Percentiles rank a stretch among this genome's conserved stretches.
Evolutionary conservation across 495 filamentous ascomycete genomes (phyloP).

Genomic region (Pseudotulostoma volvatum): DNA sequence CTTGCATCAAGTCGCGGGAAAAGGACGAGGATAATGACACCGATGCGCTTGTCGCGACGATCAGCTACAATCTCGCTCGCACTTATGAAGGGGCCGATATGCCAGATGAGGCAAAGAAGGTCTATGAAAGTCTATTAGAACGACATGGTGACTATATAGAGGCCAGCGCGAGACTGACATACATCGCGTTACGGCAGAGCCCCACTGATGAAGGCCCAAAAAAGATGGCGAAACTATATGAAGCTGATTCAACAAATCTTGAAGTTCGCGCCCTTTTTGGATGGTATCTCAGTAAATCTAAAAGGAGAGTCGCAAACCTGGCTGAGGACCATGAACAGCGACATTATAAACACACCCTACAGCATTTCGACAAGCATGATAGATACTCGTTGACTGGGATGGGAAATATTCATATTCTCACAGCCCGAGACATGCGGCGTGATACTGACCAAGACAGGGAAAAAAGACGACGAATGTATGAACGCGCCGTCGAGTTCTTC

Average conservation of each 20-base stretch:
- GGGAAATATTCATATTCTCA: conserved; percentile 78
- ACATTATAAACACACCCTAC: conserved; percentile 89
- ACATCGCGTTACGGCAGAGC: conserved; percentile 70
- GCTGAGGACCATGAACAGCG: conserved; percentile 80
- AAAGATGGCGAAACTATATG: conserved; percentile 62
- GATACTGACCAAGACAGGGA: conserved; percentile 79
- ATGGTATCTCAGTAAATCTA: conserved; percentile 80
- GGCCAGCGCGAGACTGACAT: conserved; percentile 71
- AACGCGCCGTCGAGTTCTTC: conserved; percentile 91
- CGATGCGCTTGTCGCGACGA: conserved; percentile 80
- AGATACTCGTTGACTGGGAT: conserved; percentile 86
- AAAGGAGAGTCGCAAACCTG: conserved; percentile 62
- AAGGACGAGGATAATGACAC: conserved; percentile 47
- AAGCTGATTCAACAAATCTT: conserved; percentile 61
- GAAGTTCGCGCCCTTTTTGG: conserved; percentile 86
- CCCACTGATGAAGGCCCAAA: conserved; percentile 77
- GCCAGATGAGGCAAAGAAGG: conserved; percentile 64
- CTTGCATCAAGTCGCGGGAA: conserved; percentile 61
- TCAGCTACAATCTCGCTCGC: conserved; percentile 93
- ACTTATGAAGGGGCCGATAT: conserved; percentile 77
- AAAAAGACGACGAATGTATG: conserved; percentile 71
- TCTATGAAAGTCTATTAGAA: conserved; percentile 68
- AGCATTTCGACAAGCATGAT: conserved; percentile 91
- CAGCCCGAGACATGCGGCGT: conserved; percentile 84
- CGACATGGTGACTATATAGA: conserved; percentile 85